Conservation (phyloP, 371 early-diverging fungal species). For the Fennellomyces sp. region DNA sequence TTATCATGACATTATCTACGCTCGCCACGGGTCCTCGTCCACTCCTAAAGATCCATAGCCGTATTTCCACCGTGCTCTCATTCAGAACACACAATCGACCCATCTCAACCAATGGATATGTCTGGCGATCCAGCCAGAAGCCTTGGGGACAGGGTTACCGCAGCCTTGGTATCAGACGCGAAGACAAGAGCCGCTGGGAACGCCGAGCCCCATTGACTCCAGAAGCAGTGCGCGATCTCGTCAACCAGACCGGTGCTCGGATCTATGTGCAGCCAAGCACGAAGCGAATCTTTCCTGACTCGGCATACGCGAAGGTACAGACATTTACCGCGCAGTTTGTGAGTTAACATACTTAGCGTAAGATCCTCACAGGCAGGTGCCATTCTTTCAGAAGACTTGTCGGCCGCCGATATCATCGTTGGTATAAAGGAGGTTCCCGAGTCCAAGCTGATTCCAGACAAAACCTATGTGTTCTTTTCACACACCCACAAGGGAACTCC, state of each 20-base stretch:
- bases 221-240: constrained; percentile 73
- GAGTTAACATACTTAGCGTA: too few relatives aligned
- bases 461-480: constrained; percentile 94
- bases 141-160: constrained; percentile 6
- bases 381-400: constrained; percentile 83
- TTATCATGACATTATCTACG: background rate
- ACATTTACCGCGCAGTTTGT: too few relatives aligned
- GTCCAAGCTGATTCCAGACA: constrained; percentile 76
- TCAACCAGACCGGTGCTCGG: constrained; percentile 77
- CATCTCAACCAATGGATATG: background rate
- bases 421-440: constrained; percentile 98
- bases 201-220: constrained; percentile 88
- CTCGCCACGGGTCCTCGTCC: background rate
- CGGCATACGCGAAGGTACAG: constrained; percentile 74
- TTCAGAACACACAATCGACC: background rate
- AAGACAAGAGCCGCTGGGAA: constrained; percentile 97
- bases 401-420: constrained; percentile 87
- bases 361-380: constrained; percentile 90
- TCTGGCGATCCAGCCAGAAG: constrained; percentile 1
- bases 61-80: background rate
- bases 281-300: constrained; percentile 88
- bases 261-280: constrained; percentile 93
- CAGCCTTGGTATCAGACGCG: constrained; percentile 86
- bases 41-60: background rate
- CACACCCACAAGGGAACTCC: constrained; percentile 96